These are phyloP conservation scores for Pezizomycotina sp. DNA, from an alignment of 2,329 filamentous ascomycete genomes.

Conservation along the genomic window DNA sequence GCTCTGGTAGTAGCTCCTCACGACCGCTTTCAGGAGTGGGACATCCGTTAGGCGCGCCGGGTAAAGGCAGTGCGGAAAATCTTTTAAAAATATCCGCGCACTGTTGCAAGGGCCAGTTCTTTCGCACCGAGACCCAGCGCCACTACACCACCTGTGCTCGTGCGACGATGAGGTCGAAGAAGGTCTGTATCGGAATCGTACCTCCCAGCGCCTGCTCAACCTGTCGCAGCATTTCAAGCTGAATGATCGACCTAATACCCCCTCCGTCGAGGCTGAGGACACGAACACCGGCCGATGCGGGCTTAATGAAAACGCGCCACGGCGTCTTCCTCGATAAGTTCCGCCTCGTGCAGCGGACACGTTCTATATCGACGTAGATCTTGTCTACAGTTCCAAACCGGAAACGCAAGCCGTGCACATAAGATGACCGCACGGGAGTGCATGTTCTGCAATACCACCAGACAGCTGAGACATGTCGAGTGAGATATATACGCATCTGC, in stretches of 20 bases:
- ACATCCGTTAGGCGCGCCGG: conserved; percentile 27
- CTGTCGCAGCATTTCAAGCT: conserved; percentile 26
- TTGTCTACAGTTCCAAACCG: too few relatives aligned
- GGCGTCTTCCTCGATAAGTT: too few relatives aligned
- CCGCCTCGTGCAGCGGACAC: conserved; percentile 1
- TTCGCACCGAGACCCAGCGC: conserved; percentile 31
- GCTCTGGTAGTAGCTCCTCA: conserved; percentile 26
- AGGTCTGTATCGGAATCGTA: conserved; percentile 31
- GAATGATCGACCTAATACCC: conserved; percentile 22
- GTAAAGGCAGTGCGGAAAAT: conserved; percentile 32
- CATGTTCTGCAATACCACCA: conserved; percentile 25
- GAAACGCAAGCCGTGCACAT: conserved; percentile 8
- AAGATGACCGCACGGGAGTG: conserved; percentile 5
- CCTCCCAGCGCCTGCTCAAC: conserved; percentile 31
- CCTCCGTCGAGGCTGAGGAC: conserved; percentile 11
- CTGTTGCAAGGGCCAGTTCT: conserved; percentile 28
- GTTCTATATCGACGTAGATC: too few relatives aligned
- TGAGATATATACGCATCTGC: conserved; percentile 19
- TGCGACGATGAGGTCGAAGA: conserved; percentile 37
- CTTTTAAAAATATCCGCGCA: conserved; percentile 30
- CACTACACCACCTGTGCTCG: conserved; percentile 33
- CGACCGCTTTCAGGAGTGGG: conserved; percentile 27
- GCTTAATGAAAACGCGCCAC: conserved; percentile 16
- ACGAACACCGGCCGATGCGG: conserved; percentile 4
- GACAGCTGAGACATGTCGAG: conserved; percentile 23